Base-by-base conservation (phyloP, 495 filamentous ascomycete genomes). In the Amniculicola lignicola region DNA sequence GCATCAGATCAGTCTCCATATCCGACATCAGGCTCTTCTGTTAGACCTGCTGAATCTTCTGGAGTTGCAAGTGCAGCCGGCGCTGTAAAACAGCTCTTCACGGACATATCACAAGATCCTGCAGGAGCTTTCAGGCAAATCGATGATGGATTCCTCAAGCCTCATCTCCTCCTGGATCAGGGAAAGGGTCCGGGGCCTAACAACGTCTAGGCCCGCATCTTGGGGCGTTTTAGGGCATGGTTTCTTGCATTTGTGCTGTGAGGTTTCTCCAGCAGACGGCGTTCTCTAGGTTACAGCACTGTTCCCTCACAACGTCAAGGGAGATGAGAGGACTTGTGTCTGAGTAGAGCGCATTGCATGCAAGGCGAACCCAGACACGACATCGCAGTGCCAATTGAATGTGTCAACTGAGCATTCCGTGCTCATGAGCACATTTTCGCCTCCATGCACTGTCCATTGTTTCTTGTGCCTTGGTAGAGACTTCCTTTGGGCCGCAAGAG, bases 101-200 rank as follows among this genome's bases (percentile, higher is more conserved):
- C 82, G 14, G 85, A 88, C 36, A 83, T 86, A 11, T 76, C 83
- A 0, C 91, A 95, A 33, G 94, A 98, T 68, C 91, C 95, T 43
- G 87, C 87, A 16, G 88, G 85, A 12, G 84, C 93, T 80, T 96
- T 98, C 70, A 83, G 83, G 52, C 92, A 96, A 70, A 72, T 98
- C 47, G 93, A 98, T 69, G 93, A 98, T 69, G 89, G 88, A 24
- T 97, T 88, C 70, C 94, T 98, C 69, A 98, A 98, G 76, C 93
- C 93, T 9, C 89, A 82, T 61, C 75, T 98, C 48, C 70, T 98
- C 51, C 78, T 98, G 31, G 92, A 97, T 74, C 83, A 84, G 60
- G 72, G 74, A 9, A 75, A 74, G 37, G 75, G 75, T 4, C 45
- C 55, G 9, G 61, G 61, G 0, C 56, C 61, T 11, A 60, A 39